Percentiles rank a stretch among this genome's conserved stretches.
Evolutionary conservation across 73 alveolate species (phyloP).

Genomic region (Paramecium primaurelia): DNA sequence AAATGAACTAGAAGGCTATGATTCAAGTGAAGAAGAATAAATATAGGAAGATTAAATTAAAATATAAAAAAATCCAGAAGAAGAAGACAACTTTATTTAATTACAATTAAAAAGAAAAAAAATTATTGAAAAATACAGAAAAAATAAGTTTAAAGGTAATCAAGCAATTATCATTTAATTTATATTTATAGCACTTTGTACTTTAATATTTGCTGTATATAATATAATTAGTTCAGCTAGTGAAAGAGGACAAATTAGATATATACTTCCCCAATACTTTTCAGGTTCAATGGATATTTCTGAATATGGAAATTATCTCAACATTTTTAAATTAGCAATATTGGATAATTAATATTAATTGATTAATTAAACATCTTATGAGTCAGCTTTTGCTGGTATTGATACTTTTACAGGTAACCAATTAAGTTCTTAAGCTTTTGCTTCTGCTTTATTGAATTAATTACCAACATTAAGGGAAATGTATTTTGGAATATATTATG

Average conservation of each 20-base stretch:
- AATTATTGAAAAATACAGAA: background rate
- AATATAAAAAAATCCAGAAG: background rate
- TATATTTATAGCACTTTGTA: background rate
- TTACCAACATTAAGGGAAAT: background rate
- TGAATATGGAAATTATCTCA: background rate
- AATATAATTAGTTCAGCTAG: constrained; percentile 4
- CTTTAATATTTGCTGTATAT: constrained; percentile 16
- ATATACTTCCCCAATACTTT: background rate
- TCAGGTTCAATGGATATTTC: background rate
- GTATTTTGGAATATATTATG: background rate
- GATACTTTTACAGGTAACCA: background rate
- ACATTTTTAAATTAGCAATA: background rate
- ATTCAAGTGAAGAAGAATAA: constrained; percentile 23
- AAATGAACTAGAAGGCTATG: constrained; percentile 21
- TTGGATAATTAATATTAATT: background rate
- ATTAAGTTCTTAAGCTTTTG: background rate
- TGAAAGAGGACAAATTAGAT: background rate
- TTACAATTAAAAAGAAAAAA: background rate
- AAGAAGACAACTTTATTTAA: background rate
- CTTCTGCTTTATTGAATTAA: background rate
- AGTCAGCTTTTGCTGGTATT: background rate
- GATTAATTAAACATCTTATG: background rate
- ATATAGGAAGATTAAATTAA: background rate
- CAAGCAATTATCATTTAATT: background rate
- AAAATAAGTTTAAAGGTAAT: constrained; percentile 51